Conservation (phyloP, 2,329 filamentous ascomycete species). For the Talaromyces sp. region DNA sequence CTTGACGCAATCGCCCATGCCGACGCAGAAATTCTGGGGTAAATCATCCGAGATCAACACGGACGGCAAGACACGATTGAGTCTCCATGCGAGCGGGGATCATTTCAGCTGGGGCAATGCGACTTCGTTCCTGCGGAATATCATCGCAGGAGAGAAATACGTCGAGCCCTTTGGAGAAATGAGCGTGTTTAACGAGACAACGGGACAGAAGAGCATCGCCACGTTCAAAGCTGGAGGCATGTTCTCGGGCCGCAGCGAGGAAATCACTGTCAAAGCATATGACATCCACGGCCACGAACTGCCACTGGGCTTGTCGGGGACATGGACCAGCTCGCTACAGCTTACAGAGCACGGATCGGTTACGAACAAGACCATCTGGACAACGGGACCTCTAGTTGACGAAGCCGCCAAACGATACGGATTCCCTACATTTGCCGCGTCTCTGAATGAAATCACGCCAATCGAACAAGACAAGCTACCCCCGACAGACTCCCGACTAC, state of each 20-base stretch:
- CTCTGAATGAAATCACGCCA: conserved; percentile 79
- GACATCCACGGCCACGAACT: conserved; percentile 61
- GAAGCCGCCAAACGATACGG: conserved; percentile 79
- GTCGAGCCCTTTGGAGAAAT: conserved; percentile 90
- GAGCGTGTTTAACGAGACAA: conserved; percentile 77
- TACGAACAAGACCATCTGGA: conserved; percentile 69
- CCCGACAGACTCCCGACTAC: conserved; percentile 73
- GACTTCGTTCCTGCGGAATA: conserved; percentile 87
- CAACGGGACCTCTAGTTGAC: conserved; percentile 69
- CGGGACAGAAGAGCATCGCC: conserved; percentile 74
- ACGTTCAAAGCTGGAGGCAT: conserved; percentile 95
- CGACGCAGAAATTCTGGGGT: conserved; percentile 97
- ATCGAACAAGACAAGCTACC: conserved; percentile 72
- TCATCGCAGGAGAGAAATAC: conserved; percentile 97
- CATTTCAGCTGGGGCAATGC: conserved; percentile 84
- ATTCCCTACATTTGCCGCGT: conserved; percentile 77
- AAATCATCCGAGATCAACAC: conserved; percentile 93
- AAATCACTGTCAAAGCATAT: conserved; percentile 72
- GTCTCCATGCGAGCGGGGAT: conserved; percentile 70
- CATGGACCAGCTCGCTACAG: conserved; percentile 74
- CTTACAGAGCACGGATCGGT: conserved; percentile 60
- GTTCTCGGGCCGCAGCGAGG: conserved; percentile 92
- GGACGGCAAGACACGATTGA: conserved; percentile 76
- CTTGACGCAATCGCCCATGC: conserved; percentile 78
- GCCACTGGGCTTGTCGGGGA: conserved; percentile 67